Conservation (phyloP, 176 grass and related monocot species). For the Carex myosuroides region DNA sequence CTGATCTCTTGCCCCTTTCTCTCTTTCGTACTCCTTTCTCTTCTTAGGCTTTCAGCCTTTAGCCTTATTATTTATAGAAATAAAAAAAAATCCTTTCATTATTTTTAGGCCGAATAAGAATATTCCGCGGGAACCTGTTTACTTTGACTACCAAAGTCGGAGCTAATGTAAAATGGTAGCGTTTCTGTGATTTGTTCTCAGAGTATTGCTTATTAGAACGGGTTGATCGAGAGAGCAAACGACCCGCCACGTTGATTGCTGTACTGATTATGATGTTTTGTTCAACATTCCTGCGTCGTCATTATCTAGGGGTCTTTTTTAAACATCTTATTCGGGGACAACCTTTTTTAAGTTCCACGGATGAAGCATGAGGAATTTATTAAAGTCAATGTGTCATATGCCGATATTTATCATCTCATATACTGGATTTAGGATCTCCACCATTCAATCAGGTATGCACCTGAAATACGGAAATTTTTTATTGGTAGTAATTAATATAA, state of each 20-base stretch:
- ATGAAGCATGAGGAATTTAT: no score
- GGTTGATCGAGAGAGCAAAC: neutral
- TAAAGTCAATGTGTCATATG: no score
- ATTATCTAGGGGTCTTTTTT: neutral
- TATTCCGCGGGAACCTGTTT: neutral
- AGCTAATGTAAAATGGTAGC: neutral
- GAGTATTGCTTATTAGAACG: neutral
- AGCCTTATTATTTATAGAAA: neutral
- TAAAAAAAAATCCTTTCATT: neutral
- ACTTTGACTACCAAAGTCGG: neutral
- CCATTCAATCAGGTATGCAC: no score
- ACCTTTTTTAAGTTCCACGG: neutral
- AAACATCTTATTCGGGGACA: neutral
- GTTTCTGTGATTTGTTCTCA: neutral
- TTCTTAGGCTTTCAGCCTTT: neutral
- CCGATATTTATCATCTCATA: no score
- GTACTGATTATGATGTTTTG: neutral
- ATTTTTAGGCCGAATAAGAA: neutral
- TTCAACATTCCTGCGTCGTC: neutral
- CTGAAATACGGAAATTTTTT: no score
- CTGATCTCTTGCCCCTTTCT: neutral
- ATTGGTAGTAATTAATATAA: no score
- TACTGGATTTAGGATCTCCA: no score
- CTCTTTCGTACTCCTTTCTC: neutral
- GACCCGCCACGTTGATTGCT: neutral